Conservation (phyloP, 805 yeast species). For the Maudiozyma turicensis region DNA sequence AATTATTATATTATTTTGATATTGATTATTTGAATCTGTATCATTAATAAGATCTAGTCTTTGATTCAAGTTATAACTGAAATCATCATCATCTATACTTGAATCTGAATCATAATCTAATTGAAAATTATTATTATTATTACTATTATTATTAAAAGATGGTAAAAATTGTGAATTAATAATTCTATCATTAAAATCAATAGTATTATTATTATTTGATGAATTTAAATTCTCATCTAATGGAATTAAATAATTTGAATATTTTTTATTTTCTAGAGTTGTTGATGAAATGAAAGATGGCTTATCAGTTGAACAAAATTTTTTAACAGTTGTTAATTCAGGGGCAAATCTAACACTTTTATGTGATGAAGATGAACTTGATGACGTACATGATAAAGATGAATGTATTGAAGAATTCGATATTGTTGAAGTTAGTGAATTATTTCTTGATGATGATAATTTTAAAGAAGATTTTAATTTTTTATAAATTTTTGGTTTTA, state of each 20-base stretch:
- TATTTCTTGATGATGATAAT: slow-evolving; percentile 7
- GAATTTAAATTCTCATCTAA: slow-evolving; percentile 4
- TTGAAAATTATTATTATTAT: slow-evolving; percentile 5
- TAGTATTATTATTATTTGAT: background rate
- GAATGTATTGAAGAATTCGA: slow-evolving; percentile 4
- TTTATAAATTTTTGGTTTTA: background rate
- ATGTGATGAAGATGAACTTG: slow-evolving; percentile 22
- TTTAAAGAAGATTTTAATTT: slow-evolving; percentile 23
- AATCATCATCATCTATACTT: slow-evolving; percentile 9
- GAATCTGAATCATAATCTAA: slow-evolving; percentile 16
- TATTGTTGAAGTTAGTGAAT: slow-evolving; percentile 4
- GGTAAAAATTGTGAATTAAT: background rate
- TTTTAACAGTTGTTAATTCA: slow-evolving; percentile 51
- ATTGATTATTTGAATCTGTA: background rate
- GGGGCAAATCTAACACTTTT: slow-evolving; percentile 60
- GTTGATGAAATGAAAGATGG: slow-evolving; percentile 55
- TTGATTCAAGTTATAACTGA: background rate
- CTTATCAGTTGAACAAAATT: slow-evolving; percentile 49
- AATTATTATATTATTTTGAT: no score
- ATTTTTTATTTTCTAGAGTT: slow-evolving; percentile 39
- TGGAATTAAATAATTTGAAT: slow-evolving; percentile 29
- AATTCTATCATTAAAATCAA: background rate
- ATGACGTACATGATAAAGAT: background rate
- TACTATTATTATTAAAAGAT: background rate
- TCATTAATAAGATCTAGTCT: background rate